phyloP scores from a whole-genome alignment of 2,329 filamentous ascomycete species.

The Aspergillus sp. region DNA sequence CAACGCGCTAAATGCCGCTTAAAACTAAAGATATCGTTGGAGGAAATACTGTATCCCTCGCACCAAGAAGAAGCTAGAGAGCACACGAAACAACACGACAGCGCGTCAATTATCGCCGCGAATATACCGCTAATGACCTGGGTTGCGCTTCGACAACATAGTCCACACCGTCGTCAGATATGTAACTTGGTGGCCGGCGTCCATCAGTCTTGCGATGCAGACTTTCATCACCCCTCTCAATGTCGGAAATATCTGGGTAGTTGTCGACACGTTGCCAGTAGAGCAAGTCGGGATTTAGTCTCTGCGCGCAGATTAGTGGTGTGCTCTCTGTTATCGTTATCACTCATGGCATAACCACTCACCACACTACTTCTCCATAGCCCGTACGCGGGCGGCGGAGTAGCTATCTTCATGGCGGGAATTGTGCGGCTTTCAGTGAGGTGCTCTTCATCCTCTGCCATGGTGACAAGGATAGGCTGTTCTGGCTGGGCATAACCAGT shows the following conservation, averaged over 20 bases:
- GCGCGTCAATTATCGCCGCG: not conserved
- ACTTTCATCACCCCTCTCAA: constrained; percentile 5
- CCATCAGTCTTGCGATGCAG: constrained; percentile 24
- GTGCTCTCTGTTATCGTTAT: not conserved
- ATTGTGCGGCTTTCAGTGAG: constrained; percentile 44
- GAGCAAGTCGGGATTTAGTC: constrained; percentile 76
- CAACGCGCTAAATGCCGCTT: not conserved
- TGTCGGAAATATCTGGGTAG: not conserved
- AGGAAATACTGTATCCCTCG: not conserved
- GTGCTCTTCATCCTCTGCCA: constrained; percentile 73
- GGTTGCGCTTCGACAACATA: constrained; percentile 70
- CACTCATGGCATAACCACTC: constrained; percentile 42
- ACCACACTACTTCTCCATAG: constrained; percentile 81
- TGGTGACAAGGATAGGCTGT: constrained; percentile 73
- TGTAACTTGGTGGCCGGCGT: constrained; percentile 72
- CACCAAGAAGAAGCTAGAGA: not conserved
- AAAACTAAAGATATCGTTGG: not conserved
- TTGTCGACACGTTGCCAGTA: constrained; percentile 70
- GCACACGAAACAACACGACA: not conserved
- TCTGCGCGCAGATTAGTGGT: constrained; percentile 41
- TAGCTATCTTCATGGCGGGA: constrained; percentile 54
- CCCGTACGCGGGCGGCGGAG: constrained; percentile 79
- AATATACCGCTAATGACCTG: constrained; percentile 53
- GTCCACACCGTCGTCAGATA: constrained; percentile 70
- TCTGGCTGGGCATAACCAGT: constrained; percentile 69